Evolutionary conservation across 108 stramenopile species (phyloP), one percentile per base, ranked within the genome.

Genomic region (Cylindrotheca fusiformis): DNA sequence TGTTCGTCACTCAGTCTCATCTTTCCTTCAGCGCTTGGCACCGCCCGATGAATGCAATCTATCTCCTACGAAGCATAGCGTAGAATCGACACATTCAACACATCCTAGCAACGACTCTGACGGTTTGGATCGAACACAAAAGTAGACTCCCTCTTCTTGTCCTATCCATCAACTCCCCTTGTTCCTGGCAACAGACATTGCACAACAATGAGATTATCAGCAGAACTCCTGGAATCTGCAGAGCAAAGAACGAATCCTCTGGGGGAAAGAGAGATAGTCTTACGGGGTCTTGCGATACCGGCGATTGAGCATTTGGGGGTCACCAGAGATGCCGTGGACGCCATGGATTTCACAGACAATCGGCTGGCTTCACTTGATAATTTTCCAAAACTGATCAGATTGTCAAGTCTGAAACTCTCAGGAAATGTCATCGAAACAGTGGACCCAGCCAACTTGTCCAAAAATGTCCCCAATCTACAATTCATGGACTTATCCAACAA

Each of bases 201-300:
- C 21, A 12, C 5, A 21, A 67, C n/a, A 48, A 93, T 93, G 91
- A 79, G 91, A 67, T 77, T 93, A 68, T 87, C 88, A 1, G 88
- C 91, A 18, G 80, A 93, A 55, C 58, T 90, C 21, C 58, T 93
- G 48, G 67, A 66, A 59, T 75, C 80, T 14, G 83, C 88, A 68
- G 91, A 93, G 70, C 91, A 93, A 60, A 69, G 91, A 46, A 84
- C 88, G 41, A 93, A 93, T 65, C 74, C 86, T 20, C 65, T 90
- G 41, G 83, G 82, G 55, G 91, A 93, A 72, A 80, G 91, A 4
- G 91, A 93, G 67, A 64, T 93, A 3, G 76, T 93, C 27, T 70
- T 93, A 45, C 84, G 88, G 29, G 88, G 85, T 2, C 69, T 86
- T 26, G 91, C 79, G 51, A 88, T 93, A 45, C 86, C 86, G 22